These are phyloP conservation scores for Ustilaginoidea virens DNA, from an alignment of 2,329 filamentous ascomycete genomes.

Conservation along the genomic window DNA sequence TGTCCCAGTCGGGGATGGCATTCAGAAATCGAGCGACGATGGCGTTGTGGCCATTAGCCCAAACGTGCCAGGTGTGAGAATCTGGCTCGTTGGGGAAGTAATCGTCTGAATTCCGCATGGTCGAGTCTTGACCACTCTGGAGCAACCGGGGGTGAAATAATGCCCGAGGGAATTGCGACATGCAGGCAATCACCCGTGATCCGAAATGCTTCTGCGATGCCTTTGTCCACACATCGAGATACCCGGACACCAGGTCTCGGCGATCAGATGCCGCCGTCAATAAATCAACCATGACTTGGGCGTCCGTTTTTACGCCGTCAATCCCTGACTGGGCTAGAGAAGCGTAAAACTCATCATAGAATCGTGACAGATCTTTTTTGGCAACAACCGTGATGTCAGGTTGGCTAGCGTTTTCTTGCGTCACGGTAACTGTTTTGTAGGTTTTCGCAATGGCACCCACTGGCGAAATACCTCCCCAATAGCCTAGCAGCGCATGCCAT, in stretches of 20 bases:
- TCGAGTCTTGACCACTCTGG: constrained; percentile 54
- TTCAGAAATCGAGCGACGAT: constrained; percentile 76
- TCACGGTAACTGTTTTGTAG: constrained; percentile 58
- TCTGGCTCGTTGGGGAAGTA: constrained; percentile 74
- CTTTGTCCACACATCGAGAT: constrained; percentile 77
- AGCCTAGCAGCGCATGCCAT: constrained; percentile 82
- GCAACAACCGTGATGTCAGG: constrained; percentile 48
- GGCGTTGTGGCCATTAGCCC: constrained; percentile 81
- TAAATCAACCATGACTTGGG: constrained; percentile 76
- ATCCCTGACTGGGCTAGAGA: constrained; percentile 64
- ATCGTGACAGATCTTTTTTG: constrained; percentile 53
- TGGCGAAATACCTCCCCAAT: constrained; percentile 81
- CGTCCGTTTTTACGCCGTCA: constrained; percentile 85
- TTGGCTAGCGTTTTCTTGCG: constrained; percentile 37
- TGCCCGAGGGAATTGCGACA: constrained; percentile 79
- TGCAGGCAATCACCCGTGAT: constrained; percentile 73
- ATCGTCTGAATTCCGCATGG: constrained; percentile 77
- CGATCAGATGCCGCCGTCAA: constrained; percentile 53
- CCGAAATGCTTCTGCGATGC: constrained; percentile 65
- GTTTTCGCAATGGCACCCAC: constrained; percentile 55
- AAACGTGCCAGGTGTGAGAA: constrained; percentile 89
- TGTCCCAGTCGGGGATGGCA: constrained; percentile 68
- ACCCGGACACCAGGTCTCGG: constrained; percentile 54
- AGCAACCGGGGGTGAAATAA: constrained; percentile 75
- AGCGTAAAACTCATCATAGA: constrained; percentile 84